Base-by-base conservation (phyloP, 306 rosid genomes). In the Prunus fruticosa region DNA sequence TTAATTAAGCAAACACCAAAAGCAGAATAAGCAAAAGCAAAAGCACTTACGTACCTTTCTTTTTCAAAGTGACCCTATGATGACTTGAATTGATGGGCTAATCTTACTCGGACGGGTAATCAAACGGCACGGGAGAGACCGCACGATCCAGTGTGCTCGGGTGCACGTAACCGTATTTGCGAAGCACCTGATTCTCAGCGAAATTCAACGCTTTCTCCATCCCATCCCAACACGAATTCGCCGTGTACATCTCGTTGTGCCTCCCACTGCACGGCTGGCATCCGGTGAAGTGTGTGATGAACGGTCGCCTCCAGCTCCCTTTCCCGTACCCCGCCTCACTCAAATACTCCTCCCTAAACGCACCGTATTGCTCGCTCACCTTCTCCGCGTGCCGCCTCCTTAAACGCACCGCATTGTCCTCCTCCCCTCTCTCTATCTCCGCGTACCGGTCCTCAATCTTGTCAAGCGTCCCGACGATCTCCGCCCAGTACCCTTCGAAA, bases 201-300 rank as follows among this genome's bases (percentile, higher is more conserved):
- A 91, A 94, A 78, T 81, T 84, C 12, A 94, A 67, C 2, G 98
- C 96, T 34, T 20, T 87, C 0, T 70, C 73, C 96, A 94, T 91
- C 3, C 91, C 93, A 6, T 91, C 87, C 97, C 96, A 89, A 67
- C 98, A 94, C 2, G 87, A 76, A 0, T 81, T 63, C 0, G 87
- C 93, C 0, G 85, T 27, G 49, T 94, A 94, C 91, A 68, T 85
- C 4, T 70, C 74, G 61, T 90, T 91, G 82, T 90, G 91, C 45
- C 64, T 45, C 9, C 98, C 98, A 64, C 94, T 91, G n/a, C 98
- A 94, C 0, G 98, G 98, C 68, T 94, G 98, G 61, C 98, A 91
- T 0, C 98, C 98, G 0, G 98, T 92, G 62, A 94, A 94, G 56
- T 94, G 98, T 12, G 97, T 91, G 2, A 94, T 73, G 13, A 94